A percentile compares a stretch with the other conserved stretches of the same genome.
phyloP scores from a whole-genome alignment of 352 stramenopile genomes.

The Globisporangium apiculatum region DNA sequence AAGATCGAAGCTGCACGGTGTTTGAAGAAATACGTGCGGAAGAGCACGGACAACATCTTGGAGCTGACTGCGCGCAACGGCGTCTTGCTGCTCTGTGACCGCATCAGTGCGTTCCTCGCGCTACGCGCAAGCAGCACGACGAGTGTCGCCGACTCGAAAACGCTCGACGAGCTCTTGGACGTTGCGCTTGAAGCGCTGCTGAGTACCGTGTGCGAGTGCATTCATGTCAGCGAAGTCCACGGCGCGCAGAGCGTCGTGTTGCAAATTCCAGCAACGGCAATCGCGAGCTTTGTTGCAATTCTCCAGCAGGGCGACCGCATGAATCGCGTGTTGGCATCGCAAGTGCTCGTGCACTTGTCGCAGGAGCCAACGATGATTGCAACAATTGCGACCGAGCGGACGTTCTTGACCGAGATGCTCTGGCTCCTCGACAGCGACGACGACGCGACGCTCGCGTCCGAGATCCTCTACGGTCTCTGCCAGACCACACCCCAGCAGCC shows the following conservation, averaged over 20 bases:
- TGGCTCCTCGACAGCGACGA: slow-evolving; percentile 69
- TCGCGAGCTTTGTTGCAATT: slow-evolving; percentile 56
- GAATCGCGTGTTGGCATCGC: slow-evolving; percentile 65
- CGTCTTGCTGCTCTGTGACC: slow-evolving; percentile 37
- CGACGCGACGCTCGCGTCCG: slow-evolving; percentile 57
- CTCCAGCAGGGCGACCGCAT: slow-evolving; percentile 50
- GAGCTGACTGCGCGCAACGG: slow-evolving; percentile 54
- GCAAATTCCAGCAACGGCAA: slow-evolving; percentile 45
- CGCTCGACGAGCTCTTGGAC: slow-evolving; percentile 45
- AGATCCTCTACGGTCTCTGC: slow-evolving; percentile 66
- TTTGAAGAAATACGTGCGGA: slow-evolving; percentile 62
- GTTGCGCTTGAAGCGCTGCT: slow-evolving; percentile 67
- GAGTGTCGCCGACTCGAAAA: not conserved
- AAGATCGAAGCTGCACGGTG: slow-evolving; percentile 65
- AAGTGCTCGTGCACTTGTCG: slow-evolving; percentile 58
- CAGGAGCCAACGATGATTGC: slow-evolving; percentile 52
- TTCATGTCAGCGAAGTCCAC: slow-evolving; percentile 41
- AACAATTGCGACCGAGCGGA: slow-evolving; percentile 38
- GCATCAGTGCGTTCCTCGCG: slow-evolving; percentile 54
- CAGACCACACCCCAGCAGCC: slow-evolving; percentile 31
- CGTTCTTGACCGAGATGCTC: slow-evolving; percentile 67
- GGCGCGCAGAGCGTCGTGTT: slow-evolving; percentile 26
- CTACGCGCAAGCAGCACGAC: slow-evolving; percentile 21
- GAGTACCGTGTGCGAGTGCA: slow-evolving; percentile 68
- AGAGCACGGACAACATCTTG: slow-evolving; percentile 67